phyloP scores from a whole-genome alignment of 2,329 filamentous ascomycete genomes.

The Sphaerulina musiva region DNA sequence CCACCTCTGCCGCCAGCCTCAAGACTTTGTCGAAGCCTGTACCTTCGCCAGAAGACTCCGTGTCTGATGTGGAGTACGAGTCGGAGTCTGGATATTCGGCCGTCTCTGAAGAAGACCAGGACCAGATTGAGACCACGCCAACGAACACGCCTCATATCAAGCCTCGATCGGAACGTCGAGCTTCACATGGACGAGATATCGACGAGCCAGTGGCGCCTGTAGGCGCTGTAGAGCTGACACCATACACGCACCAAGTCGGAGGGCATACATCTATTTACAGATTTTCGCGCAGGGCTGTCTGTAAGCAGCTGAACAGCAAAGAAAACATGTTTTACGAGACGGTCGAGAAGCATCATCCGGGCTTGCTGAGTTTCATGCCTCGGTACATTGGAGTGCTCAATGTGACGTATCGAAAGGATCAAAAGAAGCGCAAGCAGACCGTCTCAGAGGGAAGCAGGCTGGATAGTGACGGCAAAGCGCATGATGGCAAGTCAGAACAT shows the following conservation, averaged over 20 bases:
- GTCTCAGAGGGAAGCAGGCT: slow-evolving; percentile 31
- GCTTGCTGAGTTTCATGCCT: slow-evolving; percentile 83
- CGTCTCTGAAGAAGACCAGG: slow-evolving; percentile 45
- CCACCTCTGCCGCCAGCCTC: slow-evolving; percentile 13
- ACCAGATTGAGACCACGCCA: slow-evolving; percentile 18
- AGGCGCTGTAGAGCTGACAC: slow-evolving; percentile 90
- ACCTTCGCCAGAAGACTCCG: slow-evolving; percentile 12
- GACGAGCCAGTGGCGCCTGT: slow-evolving; percentile 52
- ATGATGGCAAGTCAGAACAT: slow-evolving; percentile 17
- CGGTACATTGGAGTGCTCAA: slow-evolving; percentile 97
- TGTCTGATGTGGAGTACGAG: slow-evolving; percentile 37
- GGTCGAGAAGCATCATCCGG: slow-evolving; percentile 82
- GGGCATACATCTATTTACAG: slow-evolving; percentile 95
- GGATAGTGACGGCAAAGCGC: slow-evolving; percentile 11
- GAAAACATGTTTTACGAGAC: slow-evolving; percentile 99
- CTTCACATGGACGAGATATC: slow-evolving; percentile 13
- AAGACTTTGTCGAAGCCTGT: slow-evolving; percentile 18
- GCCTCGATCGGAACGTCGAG: slow-evolving; percentile 21
- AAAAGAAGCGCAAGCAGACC: slow-evolving; percentile 42
- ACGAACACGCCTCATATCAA: slow-evolving; percentile 31
- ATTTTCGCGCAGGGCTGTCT: slow-evolving; percentile 89
- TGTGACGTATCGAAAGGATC: slow-evolving; percentile 87
- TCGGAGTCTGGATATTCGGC: slow-evolving; percentile 43
- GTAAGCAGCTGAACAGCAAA: slow-evolving; percentile 95
- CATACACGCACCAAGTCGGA: slow-evolving; percentile 94